phyloP scores from a whole-genome alignment of 352 stramenopile species.

The Globisporangium paddicum region DNA sequence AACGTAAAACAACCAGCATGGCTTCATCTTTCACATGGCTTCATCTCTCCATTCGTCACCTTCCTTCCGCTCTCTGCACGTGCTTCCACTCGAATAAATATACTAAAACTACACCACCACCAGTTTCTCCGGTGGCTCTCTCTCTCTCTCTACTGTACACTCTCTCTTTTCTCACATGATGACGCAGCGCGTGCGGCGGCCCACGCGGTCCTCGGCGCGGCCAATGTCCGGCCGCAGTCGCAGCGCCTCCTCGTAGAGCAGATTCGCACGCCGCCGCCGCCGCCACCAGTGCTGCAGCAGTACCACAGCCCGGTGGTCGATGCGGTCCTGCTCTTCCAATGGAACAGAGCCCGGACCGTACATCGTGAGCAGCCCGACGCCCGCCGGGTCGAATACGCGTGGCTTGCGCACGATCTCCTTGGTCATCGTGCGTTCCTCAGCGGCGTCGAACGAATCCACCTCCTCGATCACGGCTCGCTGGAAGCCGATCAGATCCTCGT shows the following conservation, averaged over 20 bases:
- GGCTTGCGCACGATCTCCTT: slow-evolving; percentile 84
- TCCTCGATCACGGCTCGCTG: slow-evolving; percentile 86
- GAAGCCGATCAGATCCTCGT: slow-evolving; percentile 83
- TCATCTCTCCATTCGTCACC: too few species aligned
- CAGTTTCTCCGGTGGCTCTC: background rate
- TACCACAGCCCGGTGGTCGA: slow-evolving; percentile 77
- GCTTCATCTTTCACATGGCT: too few species aligned
- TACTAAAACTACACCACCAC: background rate
- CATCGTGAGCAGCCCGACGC: slow-evolving; percentile 72
- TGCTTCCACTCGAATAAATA: background rate
- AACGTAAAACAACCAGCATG: too few species aligned
- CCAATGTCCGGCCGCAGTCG: slow-evolving; percentile 50
- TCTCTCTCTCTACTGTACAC: background rate
- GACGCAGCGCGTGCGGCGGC: slow-evolving; percentile 18
- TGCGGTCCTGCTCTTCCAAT: slow-evolving; percentile 86
- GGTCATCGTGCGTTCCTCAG: slow-evolving; percentile 84
- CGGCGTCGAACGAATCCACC: slow-evolving; percentile 82
- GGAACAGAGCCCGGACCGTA: slow-evolving; percentile 84
- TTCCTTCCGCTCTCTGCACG: background rate
- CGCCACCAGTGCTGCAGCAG: slow-evolving; percentile 84
- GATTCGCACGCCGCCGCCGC: slow-evolving; percentile 51
- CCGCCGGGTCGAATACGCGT: slow-evolving; percentile 69
- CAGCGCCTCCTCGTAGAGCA: slow-evolving; percentile 57
- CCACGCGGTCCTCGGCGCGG: slow-evolving; percentile 15
- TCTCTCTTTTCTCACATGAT: slow-evolving; percentile 15